Base-by-base conservation (phyloP, 2,329 filamentous ascomycete genomes). In the Neonectria neomacrospora region DNA sequence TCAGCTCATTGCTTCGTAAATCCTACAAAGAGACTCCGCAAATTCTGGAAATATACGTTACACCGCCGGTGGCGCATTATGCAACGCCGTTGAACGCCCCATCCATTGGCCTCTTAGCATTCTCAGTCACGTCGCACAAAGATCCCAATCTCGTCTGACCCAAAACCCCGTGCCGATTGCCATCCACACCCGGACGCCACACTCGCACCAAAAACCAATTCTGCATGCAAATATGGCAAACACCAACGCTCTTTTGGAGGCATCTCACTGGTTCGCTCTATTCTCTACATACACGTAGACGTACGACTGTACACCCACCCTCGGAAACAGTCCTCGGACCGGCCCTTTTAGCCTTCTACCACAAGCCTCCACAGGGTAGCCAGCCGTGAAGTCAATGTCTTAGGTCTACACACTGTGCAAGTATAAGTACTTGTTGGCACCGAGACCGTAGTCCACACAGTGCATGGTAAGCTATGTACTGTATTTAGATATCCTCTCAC, bases 71-170 rank as follows among this genome's bases (percentile, higher is more conserved):
- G 14, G 20, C 32, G 39, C n/a, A 42, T 52, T n/a, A 45, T 52
- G 47, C 47, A 52, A 44, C 18, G 20, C 56, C 48, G 56, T 26
- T 51, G 28, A 28, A 30, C 48, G 22, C 30, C 32, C 34, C 39
- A 22, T 14, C 48, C 11, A 23, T 18, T 18, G 42, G 2, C 48
- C 48, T 45, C 34, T 52, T 18, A 37, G 14, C 18, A 20, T 5
- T 12, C 18, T 45, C 20, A 9, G 41, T 28, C 18, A 52, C 47
- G 22, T 52, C 47, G 28, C 47, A 58, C 56, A 44, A 18, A 58
- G 56, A 52, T 58, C 18, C n/a, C 16, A 50, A 39, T 34, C n/a
- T 41, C 30, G 44, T 14, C 3, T 12, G 41, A 50, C 44, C 22
- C 44, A 47, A 9, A 12, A 41, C 23, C 22, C 44, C 7, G 23